Conservation (phyloP, 345 rosid species). For the Citrus hindsii region DNA sequence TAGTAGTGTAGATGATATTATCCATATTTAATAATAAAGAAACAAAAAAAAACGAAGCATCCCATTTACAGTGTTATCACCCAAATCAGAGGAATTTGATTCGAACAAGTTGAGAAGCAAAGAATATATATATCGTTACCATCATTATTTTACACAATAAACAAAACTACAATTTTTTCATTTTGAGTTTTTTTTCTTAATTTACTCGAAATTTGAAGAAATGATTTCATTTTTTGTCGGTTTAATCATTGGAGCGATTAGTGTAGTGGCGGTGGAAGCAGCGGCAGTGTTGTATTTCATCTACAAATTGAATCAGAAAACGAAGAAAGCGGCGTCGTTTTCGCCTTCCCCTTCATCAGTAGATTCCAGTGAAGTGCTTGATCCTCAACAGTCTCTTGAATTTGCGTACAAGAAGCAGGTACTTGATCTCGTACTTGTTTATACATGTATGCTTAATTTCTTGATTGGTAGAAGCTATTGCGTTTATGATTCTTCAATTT, state of each 20-base stretch:
- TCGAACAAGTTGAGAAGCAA: background rate
- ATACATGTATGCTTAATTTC: background rate
- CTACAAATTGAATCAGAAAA: constrained; percentile 36
- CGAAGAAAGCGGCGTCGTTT: constrained; percentile 7
- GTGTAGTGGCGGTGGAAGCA: constrained; percentile 31
- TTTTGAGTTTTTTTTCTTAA: background rate
- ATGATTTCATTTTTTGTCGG: constrained; percentile 34
- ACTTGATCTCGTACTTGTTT: background rate
- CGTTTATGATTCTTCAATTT: background rate
- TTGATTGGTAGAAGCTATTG: background rate
- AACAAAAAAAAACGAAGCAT: background rate
- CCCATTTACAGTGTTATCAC: background rate
- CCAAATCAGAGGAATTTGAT: background rate
- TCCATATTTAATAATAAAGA: background rate
- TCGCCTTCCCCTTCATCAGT: constrained; percentile 4
- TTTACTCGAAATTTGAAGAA: background rate
- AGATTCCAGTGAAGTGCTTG: constrained; percentile 18
- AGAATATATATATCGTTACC: background rate
- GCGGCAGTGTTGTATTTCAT: constrained; percentile 29
- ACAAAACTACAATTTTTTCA: background rate
- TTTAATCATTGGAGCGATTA: constrained; percentile 40
- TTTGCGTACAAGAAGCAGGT: constrained; percentile 50
- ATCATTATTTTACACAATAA: background rate
- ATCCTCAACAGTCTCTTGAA: constrained; percentile 40
- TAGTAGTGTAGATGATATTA: background rate